phyloP scores from a whole-genome alignment of 495 filamentous ascomycete species.

The Xylaria scruposa region DNA sequence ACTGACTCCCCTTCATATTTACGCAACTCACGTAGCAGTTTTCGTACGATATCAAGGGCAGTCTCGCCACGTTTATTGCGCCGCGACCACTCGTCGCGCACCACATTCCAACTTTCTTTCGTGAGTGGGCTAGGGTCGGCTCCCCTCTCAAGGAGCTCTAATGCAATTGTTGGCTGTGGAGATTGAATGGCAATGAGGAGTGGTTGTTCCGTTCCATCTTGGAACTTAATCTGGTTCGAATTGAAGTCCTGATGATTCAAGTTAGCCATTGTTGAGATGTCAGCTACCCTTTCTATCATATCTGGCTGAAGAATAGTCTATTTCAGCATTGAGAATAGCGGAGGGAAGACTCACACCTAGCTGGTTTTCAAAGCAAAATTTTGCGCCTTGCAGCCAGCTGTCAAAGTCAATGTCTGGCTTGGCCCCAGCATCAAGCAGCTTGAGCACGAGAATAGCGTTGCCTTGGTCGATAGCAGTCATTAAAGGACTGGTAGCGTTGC shows the following conservation, averaged over 20 bases:
- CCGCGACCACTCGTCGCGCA: constrained; percentile 35
- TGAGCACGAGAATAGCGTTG: constrained; percentile 45
- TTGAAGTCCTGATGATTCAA: constrained; percentile 48
- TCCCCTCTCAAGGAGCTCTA: constrained; percentile 64
- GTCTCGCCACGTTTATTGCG: constrained; percentile 44
- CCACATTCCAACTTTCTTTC: constrained; percentile 38
- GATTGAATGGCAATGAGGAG: constrained; percentile 62
- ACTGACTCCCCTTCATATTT: constrained; percentile 48
- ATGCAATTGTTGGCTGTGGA: constrained; percentile 56
- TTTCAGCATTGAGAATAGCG: neutral
- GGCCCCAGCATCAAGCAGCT: constrained; percentile 51
- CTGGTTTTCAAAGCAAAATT: constrained; percentile 33
- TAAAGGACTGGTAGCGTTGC: constrained; percentile 46
- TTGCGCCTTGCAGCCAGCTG: constrained; percentile 52
- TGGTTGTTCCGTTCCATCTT: constrained; percentile 58
- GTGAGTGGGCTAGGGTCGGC: constrained; percentile 62
- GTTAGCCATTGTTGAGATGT: constrained; percentile 38
- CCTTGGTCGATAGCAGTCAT: constrained; percentile 42
- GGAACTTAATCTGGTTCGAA: constrained; percentile 49
- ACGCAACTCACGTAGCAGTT: constrained; percentile 55
- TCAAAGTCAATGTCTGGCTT: constrained; percentile 51
- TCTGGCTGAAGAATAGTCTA: too few relatives aligned
- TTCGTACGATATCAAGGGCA: constrained; percentile 62
- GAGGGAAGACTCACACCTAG: constrained; percentile 32
- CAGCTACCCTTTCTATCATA: neutral